phyloP scores from a whole-genome alignment of 805 yeast genomes.

The Jamesozyma rosinii region DNA sequence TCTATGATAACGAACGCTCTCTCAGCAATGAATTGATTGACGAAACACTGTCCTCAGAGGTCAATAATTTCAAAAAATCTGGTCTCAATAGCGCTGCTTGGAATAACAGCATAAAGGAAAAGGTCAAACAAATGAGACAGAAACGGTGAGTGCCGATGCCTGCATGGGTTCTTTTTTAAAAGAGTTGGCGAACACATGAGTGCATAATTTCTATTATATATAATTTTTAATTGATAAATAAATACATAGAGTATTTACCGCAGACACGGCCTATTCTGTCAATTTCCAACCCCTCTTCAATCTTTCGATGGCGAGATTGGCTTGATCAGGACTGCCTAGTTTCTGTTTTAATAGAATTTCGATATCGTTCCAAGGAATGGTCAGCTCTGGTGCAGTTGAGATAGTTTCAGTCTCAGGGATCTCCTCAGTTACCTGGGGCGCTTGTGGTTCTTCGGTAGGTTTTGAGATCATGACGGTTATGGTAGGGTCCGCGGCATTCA shows the following conservation, averaged over 20 bases:
- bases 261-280: slow-evolving; percentile 22
- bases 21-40: slow-evolving; percentile 23
- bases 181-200: too few relatives aligned
- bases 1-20: slow-evolving; percentile 1
- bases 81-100: slow-evolving; percentile 43
- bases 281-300: slow-evolving; percentile 36
- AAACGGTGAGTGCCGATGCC: not conserved
- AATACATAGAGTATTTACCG: too few relatives aligned
- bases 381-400: not conserved
- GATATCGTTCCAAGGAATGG: slow-evolving; percentile 41
- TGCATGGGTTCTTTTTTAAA: too few relatives aligned
- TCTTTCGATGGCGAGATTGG: slow-evolving; percentile 24
- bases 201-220: too few relatives aligned
- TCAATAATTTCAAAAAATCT: slow-evolving; percentile 31
- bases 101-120: slow-evolving; percentile 49
- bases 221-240: too few relatives aligned
- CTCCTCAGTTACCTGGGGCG: not conserved
- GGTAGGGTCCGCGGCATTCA: slow-evolving; percentile 25
- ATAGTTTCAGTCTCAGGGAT: slow-evolving; percentile 4
- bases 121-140: slow-evolving; percentile 35
- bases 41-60: slow-evolving; percentile 33
- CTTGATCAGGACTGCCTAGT: slow-evolving; percentile 24
- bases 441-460: not conserved
- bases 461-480: slow-evolving; percentile 39
- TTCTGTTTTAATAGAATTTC: slow-evolving; percentile 30